Evolutionary conservation across 2,329 filamentous ascomycete genomes (phyloP).

Genomic region (Aspergillus candidus): DNA sequence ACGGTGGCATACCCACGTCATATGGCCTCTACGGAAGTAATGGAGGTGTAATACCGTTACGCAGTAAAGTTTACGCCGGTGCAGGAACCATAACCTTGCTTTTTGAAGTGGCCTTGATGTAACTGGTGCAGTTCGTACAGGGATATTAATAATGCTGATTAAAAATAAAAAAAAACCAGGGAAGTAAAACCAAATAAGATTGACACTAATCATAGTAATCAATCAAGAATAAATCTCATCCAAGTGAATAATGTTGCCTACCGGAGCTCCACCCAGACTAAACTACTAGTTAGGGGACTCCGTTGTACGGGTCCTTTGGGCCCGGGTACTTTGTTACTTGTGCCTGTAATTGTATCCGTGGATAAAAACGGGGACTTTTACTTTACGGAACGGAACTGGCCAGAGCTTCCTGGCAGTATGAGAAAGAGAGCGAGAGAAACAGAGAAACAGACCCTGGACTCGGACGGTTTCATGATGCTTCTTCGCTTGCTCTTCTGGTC

Average conservation of each 20-base stretch:
- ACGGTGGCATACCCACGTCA: no score
- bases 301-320: no score
- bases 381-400: no score
- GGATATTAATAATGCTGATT: constrained; percentile 3
- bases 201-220: no score
- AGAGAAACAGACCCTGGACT: constrained; percentile 16
- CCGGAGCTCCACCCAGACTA: constrained; percentile 11
- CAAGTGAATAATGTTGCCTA: constrained; percentile 15
- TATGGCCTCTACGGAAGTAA: no score
- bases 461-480: constrained; percentile 18
- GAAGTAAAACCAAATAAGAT: no score
- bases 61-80: constrained; percentile 8
- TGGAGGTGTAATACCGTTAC: constrained; percentile 4
- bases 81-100: constrained; percentile 8
- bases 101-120: constrained; percentile 6
- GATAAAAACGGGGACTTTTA: no score
- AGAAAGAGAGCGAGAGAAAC: background rate
- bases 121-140: constrained; percentile 9
- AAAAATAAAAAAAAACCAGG: no score
- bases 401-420: background rate
- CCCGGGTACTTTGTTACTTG: no score
- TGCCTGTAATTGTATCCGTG: no score
- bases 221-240: background rate
- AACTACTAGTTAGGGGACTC: background rate
- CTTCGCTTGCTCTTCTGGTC: background rate